Conservation (phyloP, 139 green algal species). For the Deuterostichococcus epilithicus region DNA sequence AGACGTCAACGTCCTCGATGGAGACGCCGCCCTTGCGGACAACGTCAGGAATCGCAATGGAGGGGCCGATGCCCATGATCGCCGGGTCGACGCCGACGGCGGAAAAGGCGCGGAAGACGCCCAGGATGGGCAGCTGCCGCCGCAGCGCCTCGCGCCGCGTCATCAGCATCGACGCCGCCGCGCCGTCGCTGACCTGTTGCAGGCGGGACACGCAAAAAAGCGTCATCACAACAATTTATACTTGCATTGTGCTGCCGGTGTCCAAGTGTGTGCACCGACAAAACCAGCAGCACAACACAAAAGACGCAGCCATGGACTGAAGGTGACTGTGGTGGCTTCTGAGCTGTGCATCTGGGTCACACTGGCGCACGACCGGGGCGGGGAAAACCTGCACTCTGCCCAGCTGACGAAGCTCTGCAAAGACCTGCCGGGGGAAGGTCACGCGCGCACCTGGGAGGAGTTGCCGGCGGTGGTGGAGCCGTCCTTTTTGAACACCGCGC, state of each 20-base stretch:
- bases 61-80: constrained; percentile 96
- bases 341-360: too few species aligned
- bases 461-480: constrained; percentile 94
- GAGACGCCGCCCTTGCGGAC: constrained; percentile 70
- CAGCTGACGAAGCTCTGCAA: too few species aligned
- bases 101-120: constrained; percentile 85
- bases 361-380: too few species aligned
- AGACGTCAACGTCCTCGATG: constrained; percentile 95
- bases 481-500: constrained; percentile 89
- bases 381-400: too few species aligned
- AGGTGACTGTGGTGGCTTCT: too few species aligned
- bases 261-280: too few species aligned
- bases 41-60: constrained; percentile 91
- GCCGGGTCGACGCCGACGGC: constrained; percentile 91
- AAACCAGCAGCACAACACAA: too few species aligned
- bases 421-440: too few species aligned
- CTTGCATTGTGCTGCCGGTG: too few species aligned
- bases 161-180: constrained; percentile 90
- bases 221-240: too few species aligned
- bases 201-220: too few species aligned
- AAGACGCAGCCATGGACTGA: too few species aligned
- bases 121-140: constrained; percentile 84
- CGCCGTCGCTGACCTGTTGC: constrained; percentile 95
- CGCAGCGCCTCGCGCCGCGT: constrained; percentile 78
- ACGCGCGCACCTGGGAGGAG: constrained; percentile 69